These are phyloP conservation scores for Mimosa bimucronata DNA, from an alignment of 306 rosid genomes.

Conservation along the genomic window DNA sequence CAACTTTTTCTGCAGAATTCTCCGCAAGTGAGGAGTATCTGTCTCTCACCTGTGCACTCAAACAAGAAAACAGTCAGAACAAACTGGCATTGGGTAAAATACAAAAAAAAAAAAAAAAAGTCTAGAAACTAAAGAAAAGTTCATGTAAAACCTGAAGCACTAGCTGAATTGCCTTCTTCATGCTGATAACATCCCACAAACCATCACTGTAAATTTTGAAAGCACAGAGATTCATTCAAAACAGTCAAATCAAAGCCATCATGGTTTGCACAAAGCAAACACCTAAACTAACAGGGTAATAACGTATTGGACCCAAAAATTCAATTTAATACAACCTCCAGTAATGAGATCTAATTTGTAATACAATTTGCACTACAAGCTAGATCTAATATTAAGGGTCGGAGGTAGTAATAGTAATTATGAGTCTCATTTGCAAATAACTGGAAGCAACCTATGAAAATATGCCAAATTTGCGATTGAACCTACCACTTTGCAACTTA, in stretches of 20 bases:
- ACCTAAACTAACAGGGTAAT: background rate
- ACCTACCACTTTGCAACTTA: background rate
- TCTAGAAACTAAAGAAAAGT: constrained; percentile 4
- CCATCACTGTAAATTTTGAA: constrained; percentile 77
- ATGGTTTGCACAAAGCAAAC: background rate
- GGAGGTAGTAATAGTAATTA: background rate
- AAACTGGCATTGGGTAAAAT: constrained; percentile 1
- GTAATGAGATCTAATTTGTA: no score
- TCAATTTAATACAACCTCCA: background rate
- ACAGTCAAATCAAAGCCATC: constrained; percentile 6
- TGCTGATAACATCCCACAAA: constrained; percentile 86
- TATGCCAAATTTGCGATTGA: background rate
- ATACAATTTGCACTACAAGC: no score
- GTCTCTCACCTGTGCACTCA: constrained; percentile 64
- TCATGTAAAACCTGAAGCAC: constrained; percentile 66
- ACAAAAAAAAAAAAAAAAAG: background rate
- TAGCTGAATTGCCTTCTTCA: constrained; percentile 78
- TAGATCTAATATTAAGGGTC: no score
- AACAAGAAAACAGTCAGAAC: constrained; percentile 28
- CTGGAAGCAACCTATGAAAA: background rate
- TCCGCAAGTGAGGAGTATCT: constrained; percentile 48
- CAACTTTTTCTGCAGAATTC: constrained; percentile 73
- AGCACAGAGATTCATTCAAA: constrained; percentile 21
- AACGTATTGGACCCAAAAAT: background rate
- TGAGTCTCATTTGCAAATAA: background rate